phyloP scores from a whole-genome alignment of 768 basidiomycete species.

The Royoungia palumana region DNA sequence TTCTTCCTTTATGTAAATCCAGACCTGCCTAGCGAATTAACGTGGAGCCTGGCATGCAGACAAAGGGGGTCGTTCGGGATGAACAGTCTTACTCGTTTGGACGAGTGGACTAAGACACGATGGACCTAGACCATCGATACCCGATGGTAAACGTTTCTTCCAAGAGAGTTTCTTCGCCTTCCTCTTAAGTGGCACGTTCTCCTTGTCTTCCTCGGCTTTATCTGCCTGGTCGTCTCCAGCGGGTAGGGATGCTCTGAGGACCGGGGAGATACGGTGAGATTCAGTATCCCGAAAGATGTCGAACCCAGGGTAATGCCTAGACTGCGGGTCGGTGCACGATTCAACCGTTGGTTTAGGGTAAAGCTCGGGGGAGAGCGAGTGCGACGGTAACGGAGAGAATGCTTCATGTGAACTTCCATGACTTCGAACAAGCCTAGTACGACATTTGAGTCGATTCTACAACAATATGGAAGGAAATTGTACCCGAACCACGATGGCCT shows the following conservation, averaged over 20 bases:
- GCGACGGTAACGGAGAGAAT: constrained; percentile 11
- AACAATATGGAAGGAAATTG: constrained; percentile 20
- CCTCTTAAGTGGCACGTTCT: constrained; percentile 53
- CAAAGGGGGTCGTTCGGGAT: constrained; percentile 14
- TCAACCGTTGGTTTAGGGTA: constrained; percentile 34
- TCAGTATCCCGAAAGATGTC: constrained; percentile 48
- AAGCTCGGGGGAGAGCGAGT: constrained; percentile 17
- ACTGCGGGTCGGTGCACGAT: constrained; percentile 46
- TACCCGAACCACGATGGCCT: constrained; percentile 33
- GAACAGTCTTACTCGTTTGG: constrained; percentile 11
- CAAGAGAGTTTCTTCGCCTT: constrained; percentile 40
- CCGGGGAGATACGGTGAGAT: constrained; percentile 9
- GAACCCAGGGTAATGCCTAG: constrained; percentile 69
- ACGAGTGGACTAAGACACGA: constrained; percentile 1
- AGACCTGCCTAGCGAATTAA: constrained; percentile 5
- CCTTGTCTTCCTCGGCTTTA: constrained; percentile 47
- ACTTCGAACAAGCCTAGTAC: constrained; percentile 13
- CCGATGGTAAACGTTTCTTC: constrained; percentile 19
- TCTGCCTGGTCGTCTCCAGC: constrained; percentile 1
- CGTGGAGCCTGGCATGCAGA: constrained; percentile 17
- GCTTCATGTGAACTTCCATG: constrained; percentile 5
- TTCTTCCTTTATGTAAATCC: neutral
- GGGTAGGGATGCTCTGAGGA: neutral
- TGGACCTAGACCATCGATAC: neutral
- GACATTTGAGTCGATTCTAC: constrained; percentile 38